phyloP scores from a whole-genome alignment of 257 asterid species.

The Eucommia ulmoides region DNA sequence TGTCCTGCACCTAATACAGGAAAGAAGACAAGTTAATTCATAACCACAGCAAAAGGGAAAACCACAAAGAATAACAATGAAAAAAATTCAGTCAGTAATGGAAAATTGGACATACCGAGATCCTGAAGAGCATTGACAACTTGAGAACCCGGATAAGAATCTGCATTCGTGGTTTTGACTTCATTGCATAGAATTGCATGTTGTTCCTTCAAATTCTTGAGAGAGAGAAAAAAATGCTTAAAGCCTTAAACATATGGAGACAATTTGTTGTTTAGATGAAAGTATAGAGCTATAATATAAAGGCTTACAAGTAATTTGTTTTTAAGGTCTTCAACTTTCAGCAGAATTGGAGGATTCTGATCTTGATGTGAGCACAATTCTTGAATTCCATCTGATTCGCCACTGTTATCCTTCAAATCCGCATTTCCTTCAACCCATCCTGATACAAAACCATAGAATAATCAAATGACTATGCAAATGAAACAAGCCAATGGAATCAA shows the following conservation, averaged over 20 bases:
- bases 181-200: conserved; percentile 39
- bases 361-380: conserved; percentile 26
- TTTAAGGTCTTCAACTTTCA: conserved; percentile 44
- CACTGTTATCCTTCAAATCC: conserved; percentile 24
- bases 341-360: conserved; percentile 40
- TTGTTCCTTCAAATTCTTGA: conserved; percentile 28
- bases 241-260: not conserved
- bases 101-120: conserved; percentile 36
- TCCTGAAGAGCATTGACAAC: conserved; percentile 40
- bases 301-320: conserved; percentile 45
- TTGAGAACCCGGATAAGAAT: conserved; percentile 51
- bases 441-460: conserved; percentile 16
- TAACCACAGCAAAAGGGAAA: not conserved
- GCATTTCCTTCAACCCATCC: conserved; percentile 24
- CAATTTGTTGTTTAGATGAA: not conserved
- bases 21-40: conserved; percentile 3
- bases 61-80: conserved; percentile 1
- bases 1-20: conserved; percentile 23
- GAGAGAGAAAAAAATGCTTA: not conserved
- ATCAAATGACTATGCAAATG: not conserved
- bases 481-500: not conserved
- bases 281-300: not conserved
- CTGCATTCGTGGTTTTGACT: conserved; percentile 46
- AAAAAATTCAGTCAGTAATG: not conserved
- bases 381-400: conserved; percentile 26